Evolutionary conservation across 139 green algal species (phyloP).

Genomic region (Nannochloris sp.): DNA sequence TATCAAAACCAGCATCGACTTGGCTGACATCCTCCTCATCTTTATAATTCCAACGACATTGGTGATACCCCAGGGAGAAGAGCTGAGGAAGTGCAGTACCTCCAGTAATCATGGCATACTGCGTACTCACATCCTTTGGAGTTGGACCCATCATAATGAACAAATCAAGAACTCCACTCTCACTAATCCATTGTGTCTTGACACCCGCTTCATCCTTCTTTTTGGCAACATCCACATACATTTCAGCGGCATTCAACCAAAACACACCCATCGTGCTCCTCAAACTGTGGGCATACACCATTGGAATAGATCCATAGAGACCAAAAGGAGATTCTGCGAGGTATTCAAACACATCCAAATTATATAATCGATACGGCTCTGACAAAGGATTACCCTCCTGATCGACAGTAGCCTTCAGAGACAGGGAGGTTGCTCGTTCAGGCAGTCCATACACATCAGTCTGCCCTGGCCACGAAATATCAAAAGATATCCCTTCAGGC

Average conservation of each 20-base stretch:
- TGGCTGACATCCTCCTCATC: conserved; percentile 62
- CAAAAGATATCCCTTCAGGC: conserved; percentile 82
- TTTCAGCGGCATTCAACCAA: conserved; percentile 96
- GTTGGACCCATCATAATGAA: conserved; percentile 79
- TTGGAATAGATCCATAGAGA: conserved; percentile 93
- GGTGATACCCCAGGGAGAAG: conserved; percentile 94
- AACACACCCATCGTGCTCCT: conserved; percentile 71
- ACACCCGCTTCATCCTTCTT: background rate
- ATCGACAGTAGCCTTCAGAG: conserved; percentile 54
- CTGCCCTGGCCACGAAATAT: conserved; percentile 71
- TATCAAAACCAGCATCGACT: conserved; percentile 58
- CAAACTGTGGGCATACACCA: conserved; percentile 72
- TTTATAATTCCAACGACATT: conserved; percentile 99
- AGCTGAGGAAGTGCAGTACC: conserved; percentile 86
- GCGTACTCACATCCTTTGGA: conserved; percentile 44
- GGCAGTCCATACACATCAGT: conserved; percentile 91
- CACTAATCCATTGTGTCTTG: conserved; percentile 83
- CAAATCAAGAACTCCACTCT: conserved; percentile 90
- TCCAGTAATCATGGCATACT: conserved; percentile 73
- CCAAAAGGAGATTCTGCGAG: conserved; percentile 80
- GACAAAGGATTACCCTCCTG: conserved; percentile 19
- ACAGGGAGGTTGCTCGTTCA: conserved; percentile 70
- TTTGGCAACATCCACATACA: conserved; percentile 89
- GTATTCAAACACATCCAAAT: conserved; percentile 99
- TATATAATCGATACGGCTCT: conserved; percentile 98